Percentiles rank a stretch among this genome's conserved stretches.
phyloP scores from a whole-genome alignment of 1,284 basidiomycete genomes.

The Exsudoporus floridanus region DNA sequence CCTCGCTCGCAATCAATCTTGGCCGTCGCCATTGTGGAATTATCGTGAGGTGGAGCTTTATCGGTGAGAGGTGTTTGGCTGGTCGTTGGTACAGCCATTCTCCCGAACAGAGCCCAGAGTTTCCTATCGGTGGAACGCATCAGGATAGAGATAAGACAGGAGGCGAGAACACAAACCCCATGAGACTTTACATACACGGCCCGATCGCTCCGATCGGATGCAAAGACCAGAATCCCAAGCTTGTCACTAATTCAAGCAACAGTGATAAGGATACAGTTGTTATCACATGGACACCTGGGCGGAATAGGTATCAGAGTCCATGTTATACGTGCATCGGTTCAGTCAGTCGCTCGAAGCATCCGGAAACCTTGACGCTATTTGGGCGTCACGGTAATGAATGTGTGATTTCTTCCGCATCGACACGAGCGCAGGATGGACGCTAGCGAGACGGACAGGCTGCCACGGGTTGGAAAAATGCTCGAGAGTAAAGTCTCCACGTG shows the following conservation, averaged over 20 bases:
- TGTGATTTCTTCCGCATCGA: not conserved
- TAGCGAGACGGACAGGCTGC: not conserved
- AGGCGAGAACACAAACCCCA: too few species aligned
- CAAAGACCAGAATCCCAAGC: not conserved
- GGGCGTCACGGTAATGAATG: not conserved
- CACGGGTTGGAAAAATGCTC: not conserved
- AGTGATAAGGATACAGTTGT: not conserved
- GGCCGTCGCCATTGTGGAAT: not conserved
- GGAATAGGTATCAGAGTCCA: not conserved
- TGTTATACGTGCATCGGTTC: not conserved
- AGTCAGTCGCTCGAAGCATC: conserved; percentile 14
- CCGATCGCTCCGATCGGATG: not conserved
- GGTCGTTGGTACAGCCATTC: conserved; percentile 3
- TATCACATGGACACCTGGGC: conserved; percentile 8
- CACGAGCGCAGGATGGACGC: not conserved
- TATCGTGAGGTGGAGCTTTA: not conserved
- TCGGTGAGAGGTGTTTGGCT: not conserved
- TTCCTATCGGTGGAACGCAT: conserved; percentile 6
- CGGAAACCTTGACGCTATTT: too few species aligned
- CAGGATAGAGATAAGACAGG: not conserved
- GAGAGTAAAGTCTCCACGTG: too few species aligned
- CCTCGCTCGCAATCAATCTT: not conserved
- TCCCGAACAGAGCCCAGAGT: conserved; percentile 9
- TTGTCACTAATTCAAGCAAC: not conserved
- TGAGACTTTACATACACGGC: too few species aligned